Evolutionary conservation across 257 asterid genomes (phyloP).

Genomic region (Solanum ossicruentum): DNA sequence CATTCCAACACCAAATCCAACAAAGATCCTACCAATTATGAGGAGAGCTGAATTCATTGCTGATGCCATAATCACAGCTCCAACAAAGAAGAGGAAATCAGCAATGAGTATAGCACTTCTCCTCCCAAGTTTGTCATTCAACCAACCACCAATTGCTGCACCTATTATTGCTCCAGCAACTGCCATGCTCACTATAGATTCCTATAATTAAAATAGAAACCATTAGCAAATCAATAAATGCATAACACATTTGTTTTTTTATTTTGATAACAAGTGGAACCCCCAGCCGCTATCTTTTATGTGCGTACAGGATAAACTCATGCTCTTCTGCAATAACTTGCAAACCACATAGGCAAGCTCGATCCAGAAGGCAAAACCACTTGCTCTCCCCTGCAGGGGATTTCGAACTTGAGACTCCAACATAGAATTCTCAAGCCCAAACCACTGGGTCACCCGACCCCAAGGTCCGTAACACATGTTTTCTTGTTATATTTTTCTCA

Average conservation of each 20-base stretch:
- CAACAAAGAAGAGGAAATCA: slow-evolving; percentile 28
- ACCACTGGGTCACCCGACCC: too few species aligned
- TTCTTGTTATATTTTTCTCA: too few species aligned
- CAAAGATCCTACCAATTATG: slow-evolving; percentile 25
- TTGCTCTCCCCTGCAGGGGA: too few species aligned
- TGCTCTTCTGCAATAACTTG: too few species aligned
- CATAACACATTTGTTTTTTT: not conserved
- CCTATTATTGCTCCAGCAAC: slow-evolving; percentile 52
- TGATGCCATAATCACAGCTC: slow-evolving; percentile 31
- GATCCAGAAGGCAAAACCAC: too few species aligned
- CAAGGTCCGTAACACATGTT: not conserved
- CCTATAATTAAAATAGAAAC: slow-evolving; percentile 5
- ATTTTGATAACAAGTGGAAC: too few species aligned
- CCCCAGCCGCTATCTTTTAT: too few species aligned
- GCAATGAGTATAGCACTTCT: slow-evolving; percentile 21
- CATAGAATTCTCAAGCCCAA: too few species aligned
- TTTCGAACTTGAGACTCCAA: too few species aligned
- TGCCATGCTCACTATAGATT: slow-evolving; percentile 38
- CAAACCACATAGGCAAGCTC: too few species aligned
- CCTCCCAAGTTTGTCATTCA: slow-evolving; percentile 30
- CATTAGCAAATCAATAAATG: not conserved
- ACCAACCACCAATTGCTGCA: slow-evolving; percentile 40
- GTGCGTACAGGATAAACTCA: too few species aligned
- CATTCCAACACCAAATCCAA: slow-evolving; percentile 37
- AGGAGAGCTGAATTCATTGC: slow-evolving; percentile 23